Percentiles rank a stretch among this genome's conserved stretches.
phyloP scores from a whole-genome alignment of 2,329 filamentous ascomycete species.

The Trichoderma sp. region DNA sequence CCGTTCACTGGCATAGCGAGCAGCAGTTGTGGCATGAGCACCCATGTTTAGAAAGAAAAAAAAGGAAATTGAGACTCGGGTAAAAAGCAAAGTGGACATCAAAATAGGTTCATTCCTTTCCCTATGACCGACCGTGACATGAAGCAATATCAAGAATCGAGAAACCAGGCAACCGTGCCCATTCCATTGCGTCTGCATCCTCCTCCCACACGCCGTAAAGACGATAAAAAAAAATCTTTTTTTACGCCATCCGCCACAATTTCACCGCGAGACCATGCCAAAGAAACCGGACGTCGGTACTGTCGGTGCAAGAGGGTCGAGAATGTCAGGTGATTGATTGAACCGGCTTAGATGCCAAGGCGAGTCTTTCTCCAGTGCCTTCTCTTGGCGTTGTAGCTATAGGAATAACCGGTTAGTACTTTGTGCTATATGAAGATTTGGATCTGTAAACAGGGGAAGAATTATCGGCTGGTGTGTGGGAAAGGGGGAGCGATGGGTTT shows the following conservation, averaged over 20 bases:
- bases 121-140: slow-evolving; percentile 48
- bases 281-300: slow-evolving; percentile 20
- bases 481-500: neutral
- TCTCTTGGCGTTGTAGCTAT: slow-evolving; percentile 99
- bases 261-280: slow-evolving; percentile 31
- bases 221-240: slow-evolving; percentile 15
- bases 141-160: slow-evolving; percentile 41
- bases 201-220: slow-evolving; percentile 27
- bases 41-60: neutral
- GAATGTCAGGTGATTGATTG: slow-evolving; percentile 25
- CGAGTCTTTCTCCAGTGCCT: slow-evolving; percentile 99
- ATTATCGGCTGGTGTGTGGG: neutral
- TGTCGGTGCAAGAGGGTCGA: slow-evolving; percentile 25
- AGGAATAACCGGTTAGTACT: neutral
- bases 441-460: neutral
- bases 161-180: slow-evolving; percentile 36
- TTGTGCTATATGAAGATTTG: neutral
- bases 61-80: neutral
- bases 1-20: neutral
- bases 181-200: slow-evolving; percentile 29
- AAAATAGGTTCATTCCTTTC: slow-evolving; percentile 33
- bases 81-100: slow-evolving; percentile 28
- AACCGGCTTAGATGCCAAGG: slow-evolving; percentile 84
- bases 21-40: neutral
- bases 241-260: slow-evolving; percentile 21